Evolutionary conservation across 2,329 filamentous ascomycete species (phyloP), one percentile per base, ranked within the genome.

Genomic region (Annulohypoxylon truncatum): DNA sequence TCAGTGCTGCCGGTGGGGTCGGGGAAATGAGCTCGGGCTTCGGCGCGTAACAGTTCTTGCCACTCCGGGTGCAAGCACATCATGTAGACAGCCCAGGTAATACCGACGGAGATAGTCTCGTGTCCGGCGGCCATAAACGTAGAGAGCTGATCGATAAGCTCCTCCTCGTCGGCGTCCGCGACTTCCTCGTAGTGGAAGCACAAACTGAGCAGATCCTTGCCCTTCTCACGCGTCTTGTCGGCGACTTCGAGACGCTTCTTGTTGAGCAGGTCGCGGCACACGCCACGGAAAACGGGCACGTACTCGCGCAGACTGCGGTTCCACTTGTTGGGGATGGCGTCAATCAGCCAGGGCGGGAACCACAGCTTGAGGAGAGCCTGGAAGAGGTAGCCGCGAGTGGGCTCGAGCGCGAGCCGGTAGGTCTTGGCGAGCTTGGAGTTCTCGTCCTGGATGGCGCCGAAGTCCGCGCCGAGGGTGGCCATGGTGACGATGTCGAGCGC

Each of bases 71-170:
- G 52, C 42, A 64, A 56, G 33, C 63, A 67, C 31, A 69, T 42
- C 60, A 67, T 65, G 47, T 69, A 69, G n/a, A 69, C 48, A 12
- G 47, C 48, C 67, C 67, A 69, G 54, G 67, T 69, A 26, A 69
- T 62, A 8, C 58, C 67, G 28, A 69, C 67, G 1, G 48, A 54
- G 18, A 68, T 67, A 5, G 68, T 68, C 42, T 70, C 68, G 56
- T 70, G 68, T 10, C 68, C 68, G 29, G 68, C 68, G 3, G 65
- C 66, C 20, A 70, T 57, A 56, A 70, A 68, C 6, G 58, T 64
- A 44, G 66, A 66, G 29, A 63, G 54, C 33, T 70, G 68, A 15
- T 64, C 67, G n/a, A 68, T 57, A 3, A 70, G 68, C 33, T 69
- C 61, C 26, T 66, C 55, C 9, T 68, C 62, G 44, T 33, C 38